A percentile compares a stretch with the other conserved stretches of the same genome.
phyloP scores from a whole-genome alignment of 2,329 filamentous ascomycete species.

The Beauveria rudraprayagi region DNA sequence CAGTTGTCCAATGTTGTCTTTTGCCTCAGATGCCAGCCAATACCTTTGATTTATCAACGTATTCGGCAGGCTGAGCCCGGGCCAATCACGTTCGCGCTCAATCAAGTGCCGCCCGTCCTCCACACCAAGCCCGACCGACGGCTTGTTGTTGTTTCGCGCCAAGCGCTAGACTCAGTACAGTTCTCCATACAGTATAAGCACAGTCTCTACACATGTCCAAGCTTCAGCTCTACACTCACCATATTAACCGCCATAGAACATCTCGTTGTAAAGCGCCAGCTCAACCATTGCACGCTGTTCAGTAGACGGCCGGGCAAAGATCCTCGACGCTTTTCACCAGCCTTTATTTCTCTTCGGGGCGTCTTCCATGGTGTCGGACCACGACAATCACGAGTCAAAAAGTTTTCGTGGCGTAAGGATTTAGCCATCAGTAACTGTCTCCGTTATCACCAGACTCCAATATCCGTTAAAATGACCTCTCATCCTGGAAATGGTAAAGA shows the following conservation, averaged over 20 bases:
- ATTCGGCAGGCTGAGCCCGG: not conserved
- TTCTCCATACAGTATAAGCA: conserved; percentile 1
- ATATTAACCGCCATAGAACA: not conserved
- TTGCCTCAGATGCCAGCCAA: not conserved
- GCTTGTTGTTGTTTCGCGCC: conserved; percentile 5
- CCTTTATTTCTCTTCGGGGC: not conserved
- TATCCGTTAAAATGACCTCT: not conserved
- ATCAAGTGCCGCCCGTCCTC: not conserved
- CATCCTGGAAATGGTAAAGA: not conserved
- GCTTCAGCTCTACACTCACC: not conserved
- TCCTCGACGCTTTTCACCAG: no score
- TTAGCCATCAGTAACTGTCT: no score
- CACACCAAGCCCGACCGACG: not conserved
- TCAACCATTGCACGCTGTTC: not conserved
- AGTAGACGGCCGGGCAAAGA: not conserved
- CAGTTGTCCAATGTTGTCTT: not conserved
- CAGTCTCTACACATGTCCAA: not conserved
- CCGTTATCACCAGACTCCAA: not conserved
- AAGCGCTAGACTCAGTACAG: not conserved
- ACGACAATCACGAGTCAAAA: not conserved
- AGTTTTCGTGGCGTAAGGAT: not conserved
- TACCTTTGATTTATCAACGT: not conserved
- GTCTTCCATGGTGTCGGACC: not conserved
- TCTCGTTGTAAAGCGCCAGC: not conserved
- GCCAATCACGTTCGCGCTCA: not conserved